Evolutionary conservation across 1,284 basidiomycete species (phyloP).

Genomic region (Rhodotorula sp.): DNA sequence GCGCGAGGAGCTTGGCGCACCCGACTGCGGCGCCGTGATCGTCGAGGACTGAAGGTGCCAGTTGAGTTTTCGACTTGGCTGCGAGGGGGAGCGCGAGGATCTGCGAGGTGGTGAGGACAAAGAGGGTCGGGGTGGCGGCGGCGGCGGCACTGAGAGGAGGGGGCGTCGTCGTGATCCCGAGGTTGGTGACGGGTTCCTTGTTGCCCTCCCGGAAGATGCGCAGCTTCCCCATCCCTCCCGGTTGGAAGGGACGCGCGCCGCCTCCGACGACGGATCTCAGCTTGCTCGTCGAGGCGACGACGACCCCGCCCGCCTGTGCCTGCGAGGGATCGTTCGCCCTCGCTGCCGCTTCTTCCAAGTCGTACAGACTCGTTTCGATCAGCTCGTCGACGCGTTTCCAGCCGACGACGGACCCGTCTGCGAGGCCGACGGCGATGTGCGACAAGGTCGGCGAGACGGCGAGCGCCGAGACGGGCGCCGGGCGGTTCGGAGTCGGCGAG

Average conservation of each 20-base stretch:
- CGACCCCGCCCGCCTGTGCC: neutral
- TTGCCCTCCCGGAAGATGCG: slow-evolving; percentile 42
- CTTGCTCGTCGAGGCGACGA: slow-evolving; percentile 2
- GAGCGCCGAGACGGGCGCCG: slow-evolving; percentile 80
- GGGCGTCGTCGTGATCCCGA: slow-evolving; percentile 66
- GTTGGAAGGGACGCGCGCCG: slow-evolving; percentile 52
- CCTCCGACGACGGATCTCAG: slow-evolving; percentile 2
- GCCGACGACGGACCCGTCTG: slow-evolving; percentile 89
- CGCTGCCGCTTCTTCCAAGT: slow-evolving; percentile 32
- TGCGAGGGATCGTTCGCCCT: neutral
- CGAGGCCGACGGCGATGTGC: slow-evolving; percentile 85
- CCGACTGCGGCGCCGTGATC: slow-evolving; percentile 81
- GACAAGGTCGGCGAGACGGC: slow-evolving; percentile 77
- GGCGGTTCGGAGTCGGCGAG: slow-evolving; percentile 46
- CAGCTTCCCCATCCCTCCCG: slow-evolving; percentile 46
- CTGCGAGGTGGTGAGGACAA: slow-evolving; percentile 82
- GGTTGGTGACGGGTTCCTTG: slow-evolving; percentile 82
- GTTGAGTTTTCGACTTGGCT: slow-evolving; percentile 37
- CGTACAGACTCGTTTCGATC: slow-evolving; percentile 32
- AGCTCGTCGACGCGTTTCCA: slow-evolving; percentile 89
- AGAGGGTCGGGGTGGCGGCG: slow-evolving; percentile 53
- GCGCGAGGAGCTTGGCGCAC: slow-evolving; percentile 77
- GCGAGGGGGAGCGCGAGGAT: slow-evolving; percentile 73
- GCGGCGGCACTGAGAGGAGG: slow-evolving; percentile 4
- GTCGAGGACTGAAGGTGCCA: slow-evolving; percentile 65